These are phyloP conservation scores for Conticribra guillardii DNA, from an alignment of 108 stramenopile species.

Conservation along the genomic window DNA sequence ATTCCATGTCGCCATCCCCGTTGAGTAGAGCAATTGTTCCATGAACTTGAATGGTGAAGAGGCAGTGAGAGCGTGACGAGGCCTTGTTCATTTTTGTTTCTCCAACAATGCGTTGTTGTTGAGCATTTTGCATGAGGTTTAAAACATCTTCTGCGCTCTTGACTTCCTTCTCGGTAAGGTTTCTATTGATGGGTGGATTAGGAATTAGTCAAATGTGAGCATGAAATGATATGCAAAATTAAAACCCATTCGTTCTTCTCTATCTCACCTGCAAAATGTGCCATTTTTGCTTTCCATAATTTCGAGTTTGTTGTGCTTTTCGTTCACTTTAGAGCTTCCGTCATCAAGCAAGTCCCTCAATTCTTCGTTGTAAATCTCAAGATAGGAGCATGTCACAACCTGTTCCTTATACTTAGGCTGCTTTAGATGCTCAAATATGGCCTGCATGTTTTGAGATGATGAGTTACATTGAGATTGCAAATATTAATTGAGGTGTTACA, in stretches of 20 bases:
- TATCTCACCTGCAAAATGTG: conserved; percentile 57
- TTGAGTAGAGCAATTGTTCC: conserved; percentile 58
- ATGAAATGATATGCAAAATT: conserved; percentile 3
- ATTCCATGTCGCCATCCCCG: conserved; percentile 76
- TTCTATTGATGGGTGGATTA: conserved; percentile 43
- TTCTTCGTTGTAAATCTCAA: conserved; percentile 97
- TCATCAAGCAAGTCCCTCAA: conserved; percentile 82
- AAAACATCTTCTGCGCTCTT: conserved; percentile 75
- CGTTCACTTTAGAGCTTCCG: conserved; percentile 25
- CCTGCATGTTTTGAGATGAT: conserved; percentile 17
- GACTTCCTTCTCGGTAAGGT: conserved; percentile 84
- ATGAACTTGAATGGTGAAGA: conserved; percentile 82
- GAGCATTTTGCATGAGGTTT: conserved; percentile 77
- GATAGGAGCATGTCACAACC: conserved; percentile 75
- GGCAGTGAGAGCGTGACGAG: conserved; percentile 91
- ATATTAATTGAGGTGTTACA: no score
- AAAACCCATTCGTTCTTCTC: neutral
- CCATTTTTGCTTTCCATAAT: conserved; percentile 86
- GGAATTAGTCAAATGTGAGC: conserved; percentile 1
- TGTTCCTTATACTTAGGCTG: conserved; percentile 59
- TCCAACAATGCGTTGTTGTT: conserved; percentile 86
- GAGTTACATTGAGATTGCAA: neutral
- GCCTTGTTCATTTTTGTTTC: conserved; percentile 96
- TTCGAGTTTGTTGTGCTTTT: conserved; percentile 55
- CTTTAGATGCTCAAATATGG: conserved; percentile 67